Evolutionary conservation across 192 early-diverging fungal species (phyloP).

Genomic region (Podila epicladia): DNA sequence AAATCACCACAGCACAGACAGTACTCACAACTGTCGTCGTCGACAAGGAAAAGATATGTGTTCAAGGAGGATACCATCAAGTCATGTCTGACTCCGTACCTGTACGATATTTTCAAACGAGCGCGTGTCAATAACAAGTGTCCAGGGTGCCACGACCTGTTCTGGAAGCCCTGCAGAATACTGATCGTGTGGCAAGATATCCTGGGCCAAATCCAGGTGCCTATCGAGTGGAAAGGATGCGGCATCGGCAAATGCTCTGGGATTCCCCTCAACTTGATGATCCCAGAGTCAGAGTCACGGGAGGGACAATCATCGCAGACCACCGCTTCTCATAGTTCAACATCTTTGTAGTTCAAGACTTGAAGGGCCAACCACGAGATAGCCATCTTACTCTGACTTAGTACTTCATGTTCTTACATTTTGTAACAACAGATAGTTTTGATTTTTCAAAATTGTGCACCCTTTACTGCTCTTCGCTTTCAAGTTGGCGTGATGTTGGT

Average conservation of each 20-base stretch:
- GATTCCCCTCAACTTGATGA: conserved; percentile 2
- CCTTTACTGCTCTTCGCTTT: too few species aligned
- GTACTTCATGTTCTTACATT: too few species aligned
- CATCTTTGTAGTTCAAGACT: too few species aligned
- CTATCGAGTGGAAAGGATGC: conserved; percentile 44
- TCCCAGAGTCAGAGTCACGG: not conserved
- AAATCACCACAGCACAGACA: not conserved
- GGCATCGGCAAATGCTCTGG: conserved; percentile 29
- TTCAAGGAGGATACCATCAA: conserved; percentile 32
- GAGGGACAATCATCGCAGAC: not conserved
- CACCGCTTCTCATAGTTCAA: too few species aligned
- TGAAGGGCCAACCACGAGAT: too few species aligned
- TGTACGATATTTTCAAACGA: conserved; percentile 21
- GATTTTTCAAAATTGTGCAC: too few species aligned
- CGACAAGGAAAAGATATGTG: not conserved
- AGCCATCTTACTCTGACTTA: too few species aligned
- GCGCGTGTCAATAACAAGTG: conserved; percentile 27
- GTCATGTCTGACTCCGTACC: conserved; percentile 31
- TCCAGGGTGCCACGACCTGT: conserved; percentile 23
- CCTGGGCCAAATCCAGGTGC: conserved; percentile 26
- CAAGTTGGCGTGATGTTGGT: too few species aligned
- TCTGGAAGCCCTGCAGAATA: conserved; percentile 36
- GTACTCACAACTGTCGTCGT: not conserved
- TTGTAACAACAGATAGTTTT: too few species aligned
- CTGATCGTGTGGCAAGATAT: conserved; percentile 40